Percentiles rank a stretch among this genome's conserved stretches.
Conservation (phyloP, 768 basidiomycete genomes). For the Lactifluus piperatus region DNA sequence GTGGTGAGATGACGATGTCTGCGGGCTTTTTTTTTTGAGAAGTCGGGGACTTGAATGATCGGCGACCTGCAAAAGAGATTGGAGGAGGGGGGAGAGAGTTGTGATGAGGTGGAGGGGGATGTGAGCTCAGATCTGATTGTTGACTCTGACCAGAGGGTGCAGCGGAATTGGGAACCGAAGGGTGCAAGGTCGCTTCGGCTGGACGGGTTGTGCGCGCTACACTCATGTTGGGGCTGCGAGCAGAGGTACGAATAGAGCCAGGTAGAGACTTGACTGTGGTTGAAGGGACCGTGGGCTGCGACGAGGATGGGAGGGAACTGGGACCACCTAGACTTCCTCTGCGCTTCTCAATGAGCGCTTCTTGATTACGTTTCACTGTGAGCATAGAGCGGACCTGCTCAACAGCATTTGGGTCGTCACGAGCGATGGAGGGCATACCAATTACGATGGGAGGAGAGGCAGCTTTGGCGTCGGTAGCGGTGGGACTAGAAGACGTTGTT, state of each 20-base stretch:
- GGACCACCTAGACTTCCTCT: constrained; percentile 47
- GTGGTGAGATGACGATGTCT: constrained; percentile 69
- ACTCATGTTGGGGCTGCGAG: constrained; percentile 20
- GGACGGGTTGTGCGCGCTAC: constrained; percentile 22
- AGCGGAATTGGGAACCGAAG: constrained; percentile 15
- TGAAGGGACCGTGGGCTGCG: constrained; percentile 18
- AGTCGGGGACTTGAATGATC: constrained; percentile 52
- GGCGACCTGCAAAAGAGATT: constrained; percentile 70
- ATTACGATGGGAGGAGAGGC: constrained; percentile 62
- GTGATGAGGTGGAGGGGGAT: constrained; percentile 22
- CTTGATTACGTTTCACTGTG: constrained; percentile 60
- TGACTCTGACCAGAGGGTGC: constrained; percentile 25
- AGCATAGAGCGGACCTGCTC: constrained; percentile 59
- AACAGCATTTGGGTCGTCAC: constrained; percentile 49
- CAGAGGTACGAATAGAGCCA: constrained; percentile 27
- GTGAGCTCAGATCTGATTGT: constrained; percentile 13
- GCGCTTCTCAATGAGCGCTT: constrained; percentile 61
- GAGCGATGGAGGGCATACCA: constrained; percentile 43
- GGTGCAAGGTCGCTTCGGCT: constrained; percentile 25
- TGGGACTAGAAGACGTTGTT: constrained; percentile 38
- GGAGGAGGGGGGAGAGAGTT: constrained; percentile 58
- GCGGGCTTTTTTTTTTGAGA: constrained; percentile 57
- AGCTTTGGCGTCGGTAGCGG: constrained; percentile 31
- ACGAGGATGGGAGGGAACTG: constrained; percentile 23
- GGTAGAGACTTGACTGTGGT: constrained; percentile 24